Conservation (phyloP, 306 rosid species). For the Trifolium repens region DNA sequence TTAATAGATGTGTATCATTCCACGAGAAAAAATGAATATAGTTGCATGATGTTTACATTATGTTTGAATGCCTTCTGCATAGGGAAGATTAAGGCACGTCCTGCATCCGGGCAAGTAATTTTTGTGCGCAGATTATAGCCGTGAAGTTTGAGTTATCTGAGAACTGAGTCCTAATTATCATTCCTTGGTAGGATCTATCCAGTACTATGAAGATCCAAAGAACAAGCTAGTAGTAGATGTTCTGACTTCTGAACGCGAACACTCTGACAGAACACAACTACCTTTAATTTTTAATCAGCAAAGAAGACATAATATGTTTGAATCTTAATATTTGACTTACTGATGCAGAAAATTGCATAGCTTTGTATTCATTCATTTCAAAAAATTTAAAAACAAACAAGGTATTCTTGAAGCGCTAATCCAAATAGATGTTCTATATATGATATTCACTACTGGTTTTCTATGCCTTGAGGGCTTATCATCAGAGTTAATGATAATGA, state of each 20-base stretch:
- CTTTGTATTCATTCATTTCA: not conserved
- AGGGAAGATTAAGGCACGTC: not conserved
- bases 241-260: not conserved
- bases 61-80: not conserved
- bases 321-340: not conserved
- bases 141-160: not conserved
- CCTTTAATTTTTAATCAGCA: not conserved
- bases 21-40: not conserved
- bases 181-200: not conserved
- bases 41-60: not conserved
- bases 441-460: too few species aligned
- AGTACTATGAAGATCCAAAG: not conserved
- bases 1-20: not conserved
- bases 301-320: not conserved
- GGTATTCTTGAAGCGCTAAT: not conserved
- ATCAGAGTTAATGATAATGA: too few species aligned
- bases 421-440: not conserved
- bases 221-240: not conserved
- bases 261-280: constrained; percentile 1
- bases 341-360: not conserved
- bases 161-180: not conserved
- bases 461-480: too few species aligned
- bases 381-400: not conserved
- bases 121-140: not conserved
- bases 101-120: not conserved